These are phyloP conservation scores for Graphilbum sp. DNA, from an alignment of 2,329 filamentous ascomycete genomes.

Conservation along the genomic window DNA sequence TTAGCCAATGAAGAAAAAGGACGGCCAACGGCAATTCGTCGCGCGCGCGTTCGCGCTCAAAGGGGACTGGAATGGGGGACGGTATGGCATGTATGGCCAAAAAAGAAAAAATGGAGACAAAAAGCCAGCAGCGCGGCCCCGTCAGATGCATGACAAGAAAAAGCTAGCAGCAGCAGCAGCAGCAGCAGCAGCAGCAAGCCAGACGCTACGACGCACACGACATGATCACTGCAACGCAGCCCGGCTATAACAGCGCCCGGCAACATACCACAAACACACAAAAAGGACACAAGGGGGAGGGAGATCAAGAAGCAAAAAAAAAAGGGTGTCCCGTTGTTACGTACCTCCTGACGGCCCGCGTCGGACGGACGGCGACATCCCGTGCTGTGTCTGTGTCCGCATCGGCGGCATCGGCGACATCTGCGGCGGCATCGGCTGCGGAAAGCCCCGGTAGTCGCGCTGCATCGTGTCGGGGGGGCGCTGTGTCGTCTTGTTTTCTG, in stretches of 20 bases:
- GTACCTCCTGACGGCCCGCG: conserved; percentile 24
- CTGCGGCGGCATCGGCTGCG: conserved; percentile 32
- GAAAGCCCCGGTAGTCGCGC: conserved; percentile 33
- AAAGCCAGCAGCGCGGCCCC: not conserved
- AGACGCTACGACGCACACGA: too few relatives aligned
- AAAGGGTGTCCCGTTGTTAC: too few relatives aligned
- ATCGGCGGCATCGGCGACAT: conserved; percentile 34
- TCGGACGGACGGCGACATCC: conserved; percentile 20
- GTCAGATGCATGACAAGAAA: not conserved
- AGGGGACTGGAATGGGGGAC: too few relatives aligned
- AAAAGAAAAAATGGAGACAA: conserved; percentile 3
- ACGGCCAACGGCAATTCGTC: not conserved
- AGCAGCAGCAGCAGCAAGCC: too few relatives aligned
- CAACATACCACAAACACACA: too few relatives aligned
- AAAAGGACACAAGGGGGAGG: too few relatives aligned
- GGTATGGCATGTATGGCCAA: too few relatives aligned
- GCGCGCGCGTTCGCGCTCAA: too few relatives aligned
- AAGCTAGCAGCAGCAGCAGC: too few relatives aligned
- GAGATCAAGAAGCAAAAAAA: too few relatives aligned
- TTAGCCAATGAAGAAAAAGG: conserved; percentile 1
- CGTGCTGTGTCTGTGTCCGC: conserved; percentile 29
- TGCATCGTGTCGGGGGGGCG: conserved; percentile 25
- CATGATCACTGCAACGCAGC: too few relatives aligned
- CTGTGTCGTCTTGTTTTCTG: not conserved
- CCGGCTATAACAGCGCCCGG: too few relatives aligned